A percentile compares a stretch with the other conserved stretches of the same genome.
Conservation (phyloP, 352 stramenopile genomes). For the Elongisporangium senticosum region DNA sequence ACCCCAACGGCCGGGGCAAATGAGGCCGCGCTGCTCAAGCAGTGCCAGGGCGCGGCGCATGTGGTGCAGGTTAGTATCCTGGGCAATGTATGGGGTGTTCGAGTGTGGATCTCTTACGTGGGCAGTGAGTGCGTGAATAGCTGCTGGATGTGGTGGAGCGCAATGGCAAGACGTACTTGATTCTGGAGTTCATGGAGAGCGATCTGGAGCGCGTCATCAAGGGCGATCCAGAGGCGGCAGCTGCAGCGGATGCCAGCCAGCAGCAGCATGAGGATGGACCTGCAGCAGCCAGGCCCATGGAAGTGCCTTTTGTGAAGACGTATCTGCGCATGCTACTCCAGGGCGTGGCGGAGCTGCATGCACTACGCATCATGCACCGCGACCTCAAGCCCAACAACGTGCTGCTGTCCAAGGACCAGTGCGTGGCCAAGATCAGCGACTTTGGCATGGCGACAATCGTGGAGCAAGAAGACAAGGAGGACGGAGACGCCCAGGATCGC, state of each 20-base stretch:
- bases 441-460: slow-evolving; percentile 69
- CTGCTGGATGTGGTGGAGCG: slow-evolving; percentile 50
- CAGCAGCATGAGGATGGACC: neutral
- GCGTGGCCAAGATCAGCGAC: slow-evolving; percentile 68
- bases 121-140: slow-evolving; percentile 14
- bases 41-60: slow-evolving; percentile 37
- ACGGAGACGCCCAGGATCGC: slow-evolving; percentile 4
- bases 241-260: slow-evolving; percentile 16
- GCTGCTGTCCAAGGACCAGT: slow-evolving; percentile 37
- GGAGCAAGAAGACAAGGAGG: slow-evolving; percentile 8
- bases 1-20: slow-evolving; percentile 22
- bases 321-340: slow-evolving; percentile 65
- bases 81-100: neutral
- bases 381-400: slow-evolving; percentile 84
- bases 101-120: neutral
- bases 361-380: slow-evolving; percentile 54
- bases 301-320: slow-evolving; percentile 51
- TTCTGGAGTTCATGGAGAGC: slow-evolving; percentile 78
- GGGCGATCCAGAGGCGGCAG: neutral
- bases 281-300: slow-evolving; percentile 30
- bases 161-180: slow-evolving; percentile 61
- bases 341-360: slow-evolving; percentile 57
- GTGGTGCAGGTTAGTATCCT: slow-evolving; percentile 45
- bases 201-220: slow-evolving; percentile 64
- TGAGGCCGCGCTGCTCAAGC: slow-evolving; percentile 45